Base-by-base conservation (phyloP, 2,329 filamentous ascomycete genomes). In the Emericellopsis cladophorae region DNA sequence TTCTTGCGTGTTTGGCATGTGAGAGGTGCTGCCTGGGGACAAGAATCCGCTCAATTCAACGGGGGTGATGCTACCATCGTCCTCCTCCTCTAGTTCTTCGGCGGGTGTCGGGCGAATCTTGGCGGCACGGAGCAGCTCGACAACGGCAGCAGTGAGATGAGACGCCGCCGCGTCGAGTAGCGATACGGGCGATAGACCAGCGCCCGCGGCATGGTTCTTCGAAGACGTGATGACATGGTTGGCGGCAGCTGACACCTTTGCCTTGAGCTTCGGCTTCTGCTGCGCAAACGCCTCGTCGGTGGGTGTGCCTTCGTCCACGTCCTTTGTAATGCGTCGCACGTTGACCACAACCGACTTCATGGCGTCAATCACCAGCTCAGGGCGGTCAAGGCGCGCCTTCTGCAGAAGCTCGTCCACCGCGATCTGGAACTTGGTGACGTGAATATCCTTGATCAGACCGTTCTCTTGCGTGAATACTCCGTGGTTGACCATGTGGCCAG, bases 191-290 rank as follows among this genome's bases (percentile, higher is more conserved):
- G 87, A 90, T 26, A 98, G 74, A 24, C 92, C 92, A 16, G 77
- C 79, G 1, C 87, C 81, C 10, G 77, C 74, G 29, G 84, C 81
- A 58, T 92, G 95, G 55, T 95, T 95, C 65, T 93, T 95, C 29
- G 86, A 83, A 2, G 90, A 87, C 3, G 90, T 96, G 53, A 96
- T 95, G 43, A 98, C 70, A 54, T 90, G 92, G 67, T 96, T 96
- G 38, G 92, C 89, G 2, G 90, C 94, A 3, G 83, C 82, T n/a
- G 88, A 93, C 4, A 96, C 83, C 44, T 82, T 81, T 39, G 76
- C 74, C 61, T 86, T 93, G 45, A 93, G 71, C 58, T 81, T 87
- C 23, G 70, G 66, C 48, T 79, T 77, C 46, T 81, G 67, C 47
- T 77, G 73, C 31, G 64, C 58, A 23, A 68, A 46, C 14, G 74